phyloP scores from a whole-genome alignment of 176 grass and related monocot genomes.

The Themeda triandra region DNA sequence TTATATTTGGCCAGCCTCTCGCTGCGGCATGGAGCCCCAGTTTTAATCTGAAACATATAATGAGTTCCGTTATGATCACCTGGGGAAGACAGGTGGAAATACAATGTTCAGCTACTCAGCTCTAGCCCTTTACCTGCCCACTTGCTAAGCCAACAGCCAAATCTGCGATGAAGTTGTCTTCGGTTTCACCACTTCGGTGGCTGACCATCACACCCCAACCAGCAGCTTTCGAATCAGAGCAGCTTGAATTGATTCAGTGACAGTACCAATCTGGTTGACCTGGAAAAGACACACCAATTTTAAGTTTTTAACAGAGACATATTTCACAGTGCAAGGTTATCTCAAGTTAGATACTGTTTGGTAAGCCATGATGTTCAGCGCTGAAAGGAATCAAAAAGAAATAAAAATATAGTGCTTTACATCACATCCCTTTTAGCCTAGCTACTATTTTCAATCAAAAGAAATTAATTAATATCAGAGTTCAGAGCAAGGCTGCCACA shows the following conservation, averaged over 20 bases:
- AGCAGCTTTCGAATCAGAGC: slow-evolving; percentile 92
- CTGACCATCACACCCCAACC: slow-evolving; percentile 99
- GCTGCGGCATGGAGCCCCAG: slow-evolving; percentile 86
- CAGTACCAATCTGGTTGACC: slow-evolving; percentile 94
- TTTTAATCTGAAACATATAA: slow-evolving; percentile 77
- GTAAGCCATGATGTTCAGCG: neutral
- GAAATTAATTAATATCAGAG: no score
- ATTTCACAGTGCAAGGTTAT: neutral
- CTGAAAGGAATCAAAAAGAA: neutral
- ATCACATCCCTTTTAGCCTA: no score
- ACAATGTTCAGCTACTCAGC: neutral
- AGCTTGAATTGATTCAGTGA: slow-evolving; percentile 90
- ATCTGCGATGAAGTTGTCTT: slow-evolving; percentile 97
- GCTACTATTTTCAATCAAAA: no score
- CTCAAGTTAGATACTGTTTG: neutral
- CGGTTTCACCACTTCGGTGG: slow-evolving; percentile 96
- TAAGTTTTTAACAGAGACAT: no score
- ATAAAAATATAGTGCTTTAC: no score
- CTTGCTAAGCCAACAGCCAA: slow-evolving; percentile 88
- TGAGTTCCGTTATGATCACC: neutral
- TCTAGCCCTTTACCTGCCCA: slow-evolving; percentile 68
- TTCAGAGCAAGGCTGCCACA: no score
- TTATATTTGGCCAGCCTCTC: slow-evolving; percentile 95
- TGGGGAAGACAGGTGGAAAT: neutral
- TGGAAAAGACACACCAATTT: slow-evolving; percentile 33